Evolutionary conservation across 1,284 basidiomycete species (phyloP).

Genomic region (Baeospora myosura): DNA sequence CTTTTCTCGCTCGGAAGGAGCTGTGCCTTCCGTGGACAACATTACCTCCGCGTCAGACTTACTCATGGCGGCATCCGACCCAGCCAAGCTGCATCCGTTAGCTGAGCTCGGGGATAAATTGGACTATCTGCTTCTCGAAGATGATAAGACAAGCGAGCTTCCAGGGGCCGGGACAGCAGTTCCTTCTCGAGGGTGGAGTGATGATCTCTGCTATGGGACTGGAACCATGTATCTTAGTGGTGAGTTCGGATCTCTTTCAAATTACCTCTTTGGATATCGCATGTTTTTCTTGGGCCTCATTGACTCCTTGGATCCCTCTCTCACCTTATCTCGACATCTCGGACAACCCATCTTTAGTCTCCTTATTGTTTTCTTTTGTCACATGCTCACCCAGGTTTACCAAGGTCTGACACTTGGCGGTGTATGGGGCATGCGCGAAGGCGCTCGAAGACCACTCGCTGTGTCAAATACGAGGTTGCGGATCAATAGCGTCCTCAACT

Average conservation of each 20-base stretch:
- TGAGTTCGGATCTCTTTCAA: slow-evolving; percentile 62
- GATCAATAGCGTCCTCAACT: slow-evolving; percentile 96
- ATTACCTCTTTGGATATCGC: slow-evolving; percentile 44
- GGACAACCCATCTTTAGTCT: slow-evolving; percentile 44
- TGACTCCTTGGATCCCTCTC: slow-evolving; percentile 38
- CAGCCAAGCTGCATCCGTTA: slow-evolving; percentile 84
- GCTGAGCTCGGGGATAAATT: slow-evolving; percentile 83
- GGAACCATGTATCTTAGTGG: slow-evolving; percentile 98
- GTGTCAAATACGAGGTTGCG: slow-evolving; percentile 80
- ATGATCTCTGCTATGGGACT: slow-evolving; percentile 98
- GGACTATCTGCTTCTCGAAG: slow-evolving; percentile 88
- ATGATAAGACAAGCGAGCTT: slow-evolving; percentile 85
- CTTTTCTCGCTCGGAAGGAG: slow-evolving; percentile 42
- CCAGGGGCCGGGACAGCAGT: slow-evolving; percentile 82
- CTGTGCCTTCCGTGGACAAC: slow-evolving; percentile 33
- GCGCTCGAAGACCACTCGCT: slow-evolving; percentile 78
- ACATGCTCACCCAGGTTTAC: slow-evolving; percentile 58
- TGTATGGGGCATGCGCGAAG: slow-evolving; percentile 93
- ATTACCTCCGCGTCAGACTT: slow-evolving; percentile 77
- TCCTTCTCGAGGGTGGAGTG: slow-evolving; percentile 95
- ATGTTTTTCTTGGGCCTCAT: slow-evolving; percentile 39
- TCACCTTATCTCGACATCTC: slow-evolving; percentile 60
- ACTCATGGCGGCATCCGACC: slow-evolving; percentile 80
- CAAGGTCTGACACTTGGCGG: slow-evolving; percentile 91
- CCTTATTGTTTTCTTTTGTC: slow-evolving; percentile 73